phyloP scores from a whole-genome alignment of 2,329 filamentous ascomycete species.

The Penicillium sclerotiorum region DNA sequence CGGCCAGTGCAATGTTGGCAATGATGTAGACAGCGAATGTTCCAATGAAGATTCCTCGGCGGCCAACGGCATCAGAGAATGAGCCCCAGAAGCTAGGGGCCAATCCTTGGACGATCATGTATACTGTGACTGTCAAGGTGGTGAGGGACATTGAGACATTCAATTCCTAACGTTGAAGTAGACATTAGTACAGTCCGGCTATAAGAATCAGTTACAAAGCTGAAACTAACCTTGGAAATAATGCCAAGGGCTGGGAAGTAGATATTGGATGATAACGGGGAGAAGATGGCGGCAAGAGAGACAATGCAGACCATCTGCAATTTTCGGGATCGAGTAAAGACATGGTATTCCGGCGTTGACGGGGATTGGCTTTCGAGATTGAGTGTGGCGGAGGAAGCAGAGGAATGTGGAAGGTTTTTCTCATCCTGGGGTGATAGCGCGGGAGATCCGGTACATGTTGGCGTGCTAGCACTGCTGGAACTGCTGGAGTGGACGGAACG shows the following conservation, averaged over 20 bases:
- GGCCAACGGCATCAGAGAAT: conserved; percentile 51
- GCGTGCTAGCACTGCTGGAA: background rate
- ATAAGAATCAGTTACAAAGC: background rate
- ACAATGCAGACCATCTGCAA: conserved; percentile 44
- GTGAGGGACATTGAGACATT: conserved; percentile 31
- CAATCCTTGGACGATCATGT: conserved; percentile 56
- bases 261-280: conserved; percentile 49
- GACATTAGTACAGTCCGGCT: background rate
- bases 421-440: conserved; percentile 15
- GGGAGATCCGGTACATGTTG: too few species aligned
- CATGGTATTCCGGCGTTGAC: conserved; percentile 28
- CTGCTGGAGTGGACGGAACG: conserved; percentile 4
- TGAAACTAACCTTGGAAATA: conserved; percentile 24
- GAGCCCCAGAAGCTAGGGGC: conserved; percentile 54
- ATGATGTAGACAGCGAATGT: conserved; percentile 53
- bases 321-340: conserved; percentile 40
- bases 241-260: conserved; percentile 48
- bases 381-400: conserved; percentile 16
- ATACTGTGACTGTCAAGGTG: conserved; percentile 45
- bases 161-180: conserved; percentile 19
- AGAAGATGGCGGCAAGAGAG: conserved; percentile 46
- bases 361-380: conserved; percentile 21
- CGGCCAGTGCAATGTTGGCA: conserved; percentile 51
- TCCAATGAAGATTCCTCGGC: conserved; percentile 49
- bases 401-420: conserved; percentile 10